Evolutionary conservation across 768 basidiomycete species (phyloP), one percentile per base, ranked within the genome.

Genomic region (Leccinum broughii): DNA sequence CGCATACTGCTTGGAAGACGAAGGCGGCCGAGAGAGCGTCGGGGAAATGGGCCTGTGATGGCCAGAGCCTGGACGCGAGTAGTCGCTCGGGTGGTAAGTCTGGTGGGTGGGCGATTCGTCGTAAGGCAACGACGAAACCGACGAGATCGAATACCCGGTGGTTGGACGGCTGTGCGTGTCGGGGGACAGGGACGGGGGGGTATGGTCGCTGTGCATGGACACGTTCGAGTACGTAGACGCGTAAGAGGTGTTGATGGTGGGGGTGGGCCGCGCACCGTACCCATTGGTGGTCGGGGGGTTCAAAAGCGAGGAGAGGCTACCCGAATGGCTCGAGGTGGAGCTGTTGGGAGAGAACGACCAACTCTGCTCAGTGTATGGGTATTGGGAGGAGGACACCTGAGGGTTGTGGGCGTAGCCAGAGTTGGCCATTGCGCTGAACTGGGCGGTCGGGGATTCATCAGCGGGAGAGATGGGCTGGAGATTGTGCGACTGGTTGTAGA

Each of bases 121-220:
- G 72, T 91, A 90, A 0, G 86, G 81, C 64, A 90, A 70, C 20
- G 89, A 91, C 1, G 88, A 89, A 64, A 92, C 89, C 13, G 89
- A 91, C 2, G 89, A 87, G 58, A 92, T 90, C 41, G 92, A 92
- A 73, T 93, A 93, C 17, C 92, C 90, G 0, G 92, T 92, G 2
- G 87, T 88, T 1, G 92, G 92, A 54, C 92, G 86, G 74, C 89
- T 90, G 55, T 72, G 71, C 0, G 71, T 73, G 72, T 93, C 92
- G 6, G 92, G 92, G 4, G 92, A 93, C 64, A 90, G 73, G 8
- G 80, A 78, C 1, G 89, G 90, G 0, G 88, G 89, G 37, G 85
- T 85, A 65, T 88, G 86, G 62, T 86, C 85, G 48, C 80, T 80
- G 69, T 85, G 82, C 80, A 89, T 81, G 46, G 86, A 85, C 78